A percentile compares a stretch with the other conserved stretches of the same genome.
Conservation (phyloP, 192 early-diverging fungal genomes). For the Gigaspora rosea region DNA sequence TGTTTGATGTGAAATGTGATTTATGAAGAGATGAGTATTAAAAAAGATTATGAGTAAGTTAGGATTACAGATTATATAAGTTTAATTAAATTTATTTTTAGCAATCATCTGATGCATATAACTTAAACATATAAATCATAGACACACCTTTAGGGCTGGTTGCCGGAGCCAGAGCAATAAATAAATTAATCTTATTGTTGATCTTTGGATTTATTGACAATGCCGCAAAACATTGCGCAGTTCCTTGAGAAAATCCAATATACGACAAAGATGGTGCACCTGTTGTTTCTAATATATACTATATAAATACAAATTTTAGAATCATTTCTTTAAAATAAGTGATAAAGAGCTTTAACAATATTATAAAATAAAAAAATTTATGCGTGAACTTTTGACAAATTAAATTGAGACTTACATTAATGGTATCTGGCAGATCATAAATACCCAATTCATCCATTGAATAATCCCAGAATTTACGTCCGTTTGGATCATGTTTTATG, state of each 20-base stretch:
- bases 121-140: too few species aligned
- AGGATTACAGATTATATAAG: not conserved
- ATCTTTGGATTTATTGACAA: constrained; percentile 76
- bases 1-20: not conserved
- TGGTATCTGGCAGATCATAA: constrained; percentile 82
- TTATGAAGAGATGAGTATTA: not conserved
- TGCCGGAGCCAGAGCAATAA: constrained; percentile 89
- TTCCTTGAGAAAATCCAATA: constrained; percentile 97
- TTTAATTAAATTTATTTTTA: too few species aligned
- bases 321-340: too few species aligned
- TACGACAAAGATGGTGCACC: constrained; percentile 79
- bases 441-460: constrained; percentile 88
- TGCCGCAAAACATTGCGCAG: constrained; percentile 83
- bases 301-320: not conserved
- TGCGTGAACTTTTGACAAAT: not conserved
- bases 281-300: constrained; percentile 84
- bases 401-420: constrained; percentile 59
- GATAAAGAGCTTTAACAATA: too few species aligned
- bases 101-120: too few species aligned
- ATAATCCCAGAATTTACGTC: constrained; percentile 89
- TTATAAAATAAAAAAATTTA: too few species aligned
- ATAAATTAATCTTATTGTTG: constrained; percentile 84
- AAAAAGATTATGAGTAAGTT: not conserved
- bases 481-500: constrained; percentile 59
- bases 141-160: constrained; percentile 69